Conservation (phyloP, 768 basidiomycete species). For the Hirschioporus abietinus region DNA sequence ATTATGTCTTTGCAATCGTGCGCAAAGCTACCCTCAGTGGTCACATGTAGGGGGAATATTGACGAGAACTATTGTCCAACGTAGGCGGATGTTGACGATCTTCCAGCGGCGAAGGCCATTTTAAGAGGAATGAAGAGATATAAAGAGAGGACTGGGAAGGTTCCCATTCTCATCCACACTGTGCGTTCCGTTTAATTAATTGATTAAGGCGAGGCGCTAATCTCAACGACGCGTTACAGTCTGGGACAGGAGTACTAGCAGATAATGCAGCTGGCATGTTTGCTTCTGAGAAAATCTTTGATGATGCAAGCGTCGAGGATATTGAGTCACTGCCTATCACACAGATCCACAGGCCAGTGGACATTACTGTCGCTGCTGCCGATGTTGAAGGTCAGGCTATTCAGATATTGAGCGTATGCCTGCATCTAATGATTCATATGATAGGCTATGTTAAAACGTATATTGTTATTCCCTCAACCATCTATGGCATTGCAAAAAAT, state of each 20-base stretch:
- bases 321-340: conserved; percentile 40
- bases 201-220: neutral
- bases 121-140: conserved; percentile 32
- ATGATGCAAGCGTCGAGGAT: conserved; percentile 40
- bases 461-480: conserved; percentile 50
- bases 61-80: neutral
- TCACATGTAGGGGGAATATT: neutral
- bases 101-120: conserved; percentile 33
- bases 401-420: neutral
- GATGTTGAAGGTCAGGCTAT: conserved; percentile 22
- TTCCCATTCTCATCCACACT: conserved; percentile 37
- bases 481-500: conserved; percentile 51
- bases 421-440: neutral
- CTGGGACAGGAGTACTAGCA: conserved; percentile 31
- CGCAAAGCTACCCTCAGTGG: conserved; percentile 8
- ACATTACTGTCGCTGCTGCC: conserved; percentile 41
- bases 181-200: conserved; percentile 22
- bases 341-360: conserved; percentile 45
- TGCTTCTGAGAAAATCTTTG: conserved; percentile 36
- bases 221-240: neutral
- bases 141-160: conserved; percentile 27
- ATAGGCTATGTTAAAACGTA: conserved; percentile 46
- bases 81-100: conserved; percentile 36
- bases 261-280: conserved; percentile 40
- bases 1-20: conserved; percentile 42